These are phyloP conservation scores for Aspergillus persii DNA, from an alignment of 2,329 filamentous ascomycete genomes.

Conservation along the genomic window DNA sequence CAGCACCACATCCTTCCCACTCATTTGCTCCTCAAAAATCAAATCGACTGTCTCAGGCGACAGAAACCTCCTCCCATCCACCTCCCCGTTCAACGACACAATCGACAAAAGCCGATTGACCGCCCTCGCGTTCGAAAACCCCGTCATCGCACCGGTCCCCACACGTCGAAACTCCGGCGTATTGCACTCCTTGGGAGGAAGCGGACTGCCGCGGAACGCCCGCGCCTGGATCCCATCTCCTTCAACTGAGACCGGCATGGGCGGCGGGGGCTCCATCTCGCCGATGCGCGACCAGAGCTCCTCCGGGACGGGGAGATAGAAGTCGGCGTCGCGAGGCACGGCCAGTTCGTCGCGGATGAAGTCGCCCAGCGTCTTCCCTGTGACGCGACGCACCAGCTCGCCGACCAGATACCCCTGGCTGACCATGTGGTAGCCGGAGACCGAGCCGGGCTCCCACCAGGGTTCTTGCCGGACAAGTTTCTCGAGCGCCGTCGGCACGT, in stretches of 20 bases:
- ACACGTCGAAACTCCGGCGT: slow-evolving; percentile 37
- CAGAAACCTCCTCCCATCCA: slow-evolving; percentile 38
- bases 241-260: slow-evolving; percentile 11
- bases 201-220: slow-evolving; percentile 27
- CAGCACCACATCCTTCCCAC: slow-evolving; percentile 43
- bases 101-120: slow-evolving; percentile 44
- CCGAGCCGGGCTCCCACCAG: slow-evolving; percentile 47
- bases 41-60: slow-evolving; percentile 43
- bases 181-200: slow-evolving; percentile 20
- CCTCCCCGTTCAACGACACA: slow-evolving; percentile 33
- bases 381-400: slow-evolving; percentile 44
- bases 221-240: slow-evolving; percentile 29
- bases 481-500: slow-evolving; percentile 28
- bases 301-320: slow-evolving; percentile 46
- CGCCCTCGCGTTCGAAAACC: slow-evolving; percentile 46
- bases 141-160: slow-evolving; percentile 46
- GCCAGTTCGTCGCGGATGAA: slow-evolving; percentile 47
- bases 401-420: slow-evolving; percentile 45
- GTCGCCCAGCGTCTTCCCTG: slow-evolving; percentile 42
- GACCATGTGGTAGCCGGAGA: slow-evolving; percentile 43
- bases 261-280: slow-evolving; percentile 31
- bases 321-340: slow-evolving; percentile 46
- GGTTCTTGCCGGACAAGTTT: slow-evolving; percentile 43
- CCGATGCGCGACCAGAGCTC: slow-evolving; percentile 43
- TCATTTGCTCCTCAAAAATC: slow-evolving; percentile 47